These are phyloP conservation scores for Solanum sejunctum DNA, from an alignment of 257 asterid species.

Conservation along the genomic window DNA sequence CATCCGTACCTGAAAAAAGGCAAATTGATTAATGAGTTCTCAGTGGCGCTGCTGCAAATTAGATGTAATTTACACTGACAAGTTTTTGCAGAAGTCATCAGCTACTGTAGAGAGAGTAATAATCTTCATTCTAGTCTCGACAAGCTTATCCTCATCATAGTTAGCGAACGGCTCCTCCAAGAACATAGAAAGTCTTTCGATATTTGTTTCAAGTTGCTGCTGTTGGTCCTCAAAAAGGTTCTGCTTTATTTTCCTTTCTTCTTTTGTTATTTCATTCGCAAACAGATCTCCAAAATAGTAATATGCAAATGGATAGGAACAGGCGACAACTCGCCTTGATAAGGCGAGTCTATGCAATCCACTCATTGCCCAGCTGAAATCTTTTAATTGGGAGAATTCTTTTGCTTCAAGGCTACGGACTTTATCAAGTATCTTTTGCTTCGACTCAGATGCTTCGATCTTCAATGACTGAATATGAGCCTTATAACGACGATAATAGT, in stretches of 20 bases:
- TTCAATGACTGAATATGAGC: slow-evolving; percentile 36
- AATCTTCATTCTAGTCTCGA: slow-evolving; percentile 14
- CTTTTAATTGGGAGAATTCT: slow-evolving; percentile 3
- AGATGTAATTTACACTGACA: neutral
- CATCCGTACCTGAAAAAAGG: slow-evolving; percentile 35
- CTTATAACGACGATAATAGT: slow-evolving; percentile 29
- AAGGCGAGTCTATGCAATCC: slow-evolving; percentile 30
- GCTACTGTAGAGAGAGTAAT: slow-evolving; percentile 14
- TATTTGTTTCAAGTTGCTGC: slow-evolving; percentile 41
- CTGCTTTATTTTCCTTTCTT: slow-evolving; percentile 37
- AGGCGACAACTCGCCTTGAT: slow-evolving; percentile 27
- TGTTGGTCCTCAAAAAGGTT: slow-evolving; percentile 54
- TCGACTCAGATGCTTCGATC: slow-evolving; percentile 18
- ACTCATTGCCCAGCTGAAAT: slow-evolving; percentile 33
- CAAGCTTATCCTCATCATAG: slow-evolving; percentile 1
- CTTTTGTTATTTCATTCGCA: slow-evolving; percentile 14
- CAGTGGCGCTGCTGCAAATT: neutral
- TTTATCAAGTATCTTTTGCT: slow-evolving; percentile 15
- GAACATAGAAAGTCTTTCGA: slow-evolving; percentile 36
- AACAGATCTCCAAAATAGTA: slow-evolving; percentile 45
- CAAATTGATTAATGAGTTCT: neutral
- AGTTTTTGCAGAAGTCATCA: slow-evolving; percentile 27
- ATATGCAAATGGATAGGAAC: slow-evolving; percentile 45
- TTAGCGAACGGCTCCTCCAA: slow-evolving; percentile 26
- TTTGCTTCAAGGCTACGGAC: slow-evolving; percentile 9